Evolutionary conservation across 192 early-diverging fungal genomes (phyloP), one percentile per base, ranked within the genome.

Genomic region (Rhizophagus clarus): DNA sequence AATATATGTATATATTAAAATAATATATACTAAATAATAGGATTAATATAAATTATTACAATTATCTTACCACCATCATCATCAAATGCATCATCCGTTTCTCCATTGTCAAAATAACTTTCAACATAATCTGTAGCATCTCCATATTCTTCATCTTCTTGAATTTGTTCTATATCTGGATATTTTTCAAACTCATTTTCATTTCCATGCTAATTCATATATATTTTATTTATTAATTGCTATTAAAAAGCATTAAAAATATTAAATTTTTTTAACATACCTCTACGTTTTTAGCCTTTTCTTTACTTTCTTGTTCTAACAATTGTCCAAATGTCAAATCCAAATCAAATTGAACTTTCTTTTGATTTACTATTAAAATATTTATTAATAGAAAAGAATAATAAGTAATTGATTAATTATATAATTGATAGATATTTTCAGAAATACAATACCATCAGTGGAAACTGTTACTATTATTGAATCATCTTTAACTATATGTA

Each of bases 41-140:
- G 40, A 32, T 1, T 68, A 32, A 14, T 4, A 45, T 26, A 72
- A 72, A 32, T 22, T 22, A 20, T 67, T 12, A 3, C 28, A 34
- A 31, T 29, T 22, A 34, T n/a, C 12, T 69, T 69, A 29, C 70
- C 70, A 4, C 70, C 70, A 20, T 40, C 42, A 7, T 72, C 70
- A 4, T 72, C 70, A 26, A 45, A 28, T 47, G 26, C 20, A 47
- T 72, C 70, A 45, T 72, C 70, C 15, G 37, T 34, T 28, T 72
- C 70, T 12, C 70, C 70, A 24, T 72, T 72, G n/a, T 72, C 70
- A 72, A 72, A 72, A 47, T 72, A 72, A 47, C 40, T 72, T 47
- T 72, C 70, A 11, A 72, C 70, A 72, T 72, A 72, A 72, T 72
- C 70, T 14, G 70, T 72, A n/a, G 70, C 70, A 72, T 72, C 70